Evolutionary conservation across 352 stramenopile genomes (phyloP), one percentile per base, ranked within the genome.

Genomic region (Phytophthora tubulina): DNA sequence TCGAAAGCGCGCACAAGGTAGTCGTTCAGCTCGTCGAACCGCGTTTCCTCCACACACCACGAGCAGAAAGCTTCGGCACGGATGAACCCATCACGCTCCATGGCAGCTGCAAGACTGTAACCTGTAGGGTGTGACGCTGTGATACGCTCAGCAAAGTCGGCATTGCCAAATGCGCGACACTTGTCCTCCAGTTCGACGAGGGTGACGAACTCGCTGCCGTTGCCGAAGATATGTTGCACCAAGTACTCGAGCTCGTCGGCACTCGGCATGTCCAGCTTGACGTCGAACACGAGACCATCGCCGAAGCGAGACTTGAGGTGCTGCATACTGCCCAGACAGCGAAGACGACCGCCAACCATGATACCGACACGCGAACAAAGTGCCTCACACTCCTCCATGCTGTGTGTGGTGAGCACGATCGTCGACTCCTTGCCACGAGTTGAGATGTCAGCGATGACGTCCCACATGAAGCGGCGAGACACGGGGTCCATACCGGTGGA

Each of bases 231-330:
- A 3, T 72, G 53, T 30, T 69, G 49, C 0, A 70, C 4, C 8
- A 78, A 17, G 3, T 62, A 58, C 30, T 82, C 72, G 6, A 86
- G 21, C 31, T 85, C 72, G 1, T 76, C 62, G 0, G 67, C n/a
- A 9, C 14, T 70, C 13, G 70, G 53, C 39, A 66, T 61, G 13
- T 72, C 61, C 3, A 89, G 64, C 53, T 85, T 86, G 10, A 85
- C 56, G 41, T 98, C 89, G 44, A 98, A 70, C 69, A 98, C 82
- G 52, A 97, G 97, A 3, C 95, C 97, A 41, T 97, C 77, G 33
- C 96, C 97, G 67, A 98, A 99, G 17, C 93, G 93, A 70, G 78
- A 91, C 80, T 99, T 99, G 63, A 99, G 78, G 74, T 98, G 93
- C 81, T 99, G 84, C 10, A 89, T 70, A 46, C 66, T 95, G 14